A percentile compares a stretch with the other conserved stretches of the same genome.
phyloP scores from a whole-genome alignment of 164 flowering plant species.

The Nelumbo lutea region DNA sequence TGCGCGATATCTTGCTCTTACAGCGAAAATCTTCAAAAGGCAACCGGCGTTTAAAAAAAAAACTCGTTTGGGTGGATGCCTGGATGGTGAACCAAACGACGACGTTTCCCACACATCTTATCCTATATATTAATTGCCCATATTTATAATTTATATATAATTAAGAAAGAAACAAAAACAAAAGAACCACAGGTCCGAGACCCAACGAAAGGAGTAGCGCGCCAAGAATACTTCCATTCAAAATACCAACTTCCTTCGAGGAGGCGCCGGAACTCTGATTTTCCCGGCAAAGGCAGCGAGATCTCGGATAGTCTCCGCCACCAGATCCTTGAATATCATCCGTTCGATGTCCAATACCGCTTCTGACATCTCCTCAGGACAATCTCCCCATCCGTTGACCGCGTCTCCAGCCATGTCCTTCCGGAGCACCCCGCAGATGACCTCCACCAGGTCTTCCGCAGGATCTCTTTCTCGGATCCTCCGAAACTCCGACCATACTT shows the following conservation, averaged over 20 bases:
- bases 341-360: slow-evolving; percentile 79
- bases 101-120: not conserved
- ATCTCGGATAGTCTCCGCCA: slow-evolving; percentile 66
- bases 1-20: not conserved
- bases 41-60: not conserved
- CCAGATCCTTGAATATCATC: slow-evolving; percentile 74
- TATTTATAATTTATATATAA: not conserved
- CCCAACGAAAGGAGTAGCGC: not conserved
- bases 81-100: not conserved
- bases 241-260: slow-evolving; percentile 66
- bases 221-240: slow-evolving; percentile 14
- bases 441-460: slow-evolving; percentile 50
- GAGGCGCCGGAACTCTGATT: slow-evolving; percentile 15
- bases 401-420: slow-evolving; percentile 61
- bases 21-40: not conserved
- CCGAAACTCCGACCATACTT: slow-evolving; percentile 60
- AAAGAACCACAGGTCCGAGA: not conserved
- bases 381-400: slow-evolving; percentile 53
- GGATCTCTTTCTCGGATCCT: slow-evolving; percentile 39
- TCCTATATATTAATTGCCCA: too few species aligned
- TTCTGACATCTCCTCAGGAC: slow-evolving; percentile 51
- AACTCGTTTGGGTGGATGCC: not conserved
- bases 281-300: slow-evolving; percentile 40
- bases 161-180: not conserved
- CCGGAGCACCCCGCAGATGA: slow-evolving; percentile 46